Percentiles rank a stretch among this genome's conserved stretches.
Evolutionary conservation across 2,329 filamentous ascomycete species (phyloP).

Genomic region (Trichoderma endophyticum): DNA sequence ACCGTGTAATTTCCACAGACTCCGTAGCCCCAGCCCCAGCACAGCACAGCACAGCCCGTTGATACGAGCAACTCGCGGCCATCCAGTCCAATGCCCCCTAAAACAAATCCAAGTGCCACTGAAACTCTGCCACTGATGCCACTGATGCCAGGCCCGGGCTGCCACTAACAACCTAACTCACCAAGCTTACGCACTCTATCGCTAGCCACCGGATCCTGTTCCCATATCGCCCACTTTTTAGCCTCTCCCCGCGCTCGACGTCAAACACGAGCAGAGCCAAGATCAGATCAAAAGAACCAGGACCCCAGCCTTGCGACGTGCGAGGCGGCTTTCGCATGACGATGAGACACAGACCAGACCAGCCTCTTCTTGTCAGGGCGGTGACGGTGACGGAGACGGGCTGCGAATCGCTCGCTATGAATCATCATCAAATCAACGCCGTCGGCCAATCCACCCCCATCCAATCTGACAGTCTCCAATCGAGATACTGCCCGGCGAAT

Average conservation of each 20-base stretch:
- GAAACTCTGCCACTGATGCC: not conserved
- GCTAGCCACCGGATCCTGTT: constrained; percentile 2
- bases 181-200: constrained; percentile 4
- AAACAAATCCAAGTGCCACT: not conserved
- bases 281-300: not conserved
- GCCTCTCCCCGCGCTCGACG: constrained; percentile 16
- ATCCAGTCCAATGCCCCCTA: no score
- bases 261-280: not conserved
- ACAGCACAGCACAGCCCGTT: not conserved
- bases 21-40: no score
- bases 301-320: constrained; percentile 15
- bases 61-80: not conserved
- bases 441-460: not conserved
- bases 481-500: not conserved
- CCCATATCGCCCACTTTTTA: constrained; percentile 9
- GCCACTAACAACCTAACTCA: not conserved
- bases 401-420: not conserved
- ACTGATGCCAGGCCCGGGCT: not conserved
- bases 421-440: not conserved
- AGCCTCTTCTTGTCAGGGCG: not conserved
- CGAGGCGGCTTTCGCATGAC: constrained; percentile 4
- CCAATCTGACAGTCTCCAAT: not conserved
- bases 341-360: not conserved
- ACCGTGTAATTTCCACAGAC: no score
- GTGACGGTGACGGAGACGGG: not conserved